Evolutionary conservation across 78 protist genomes (phyloP), one percentile per base, ranked within the genome.

Genomic region (Thecamonas trahens): DNA sequence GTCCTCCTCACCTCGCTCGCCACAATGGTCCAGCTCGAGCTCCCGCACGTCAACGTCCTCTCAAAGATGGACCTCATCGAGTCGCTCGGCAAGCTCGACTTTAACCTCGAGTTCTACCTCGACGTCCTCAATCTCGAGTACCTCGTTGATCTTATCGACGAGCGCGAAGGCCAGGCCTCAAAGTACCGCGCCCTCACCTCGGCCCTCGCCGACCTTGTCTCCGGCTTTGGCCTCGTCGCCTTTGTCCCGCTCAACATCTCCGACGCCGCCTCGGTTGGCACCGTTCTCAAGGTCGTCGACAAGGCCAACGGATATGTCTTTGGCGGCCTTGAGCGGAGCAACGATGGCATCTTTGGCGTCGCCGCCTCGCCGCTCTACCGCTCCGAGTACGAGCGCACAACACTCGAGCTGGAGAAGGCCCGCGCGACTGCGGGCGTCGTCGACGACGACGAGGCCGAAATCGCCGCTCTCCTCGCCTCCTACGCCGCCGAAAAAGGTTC

Each of bases 1-100:
- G 94, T 87, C 9, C 49, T 92, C 26, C 52, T 96, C 39, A 64
- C 94, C 35, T 83, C 93, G 18, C 82, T 96, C 1, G 45, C 82
- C 11, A 49, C 88, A 6, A 92, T 90, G 95, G 20, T 90, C 29
- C 80, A 89, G 71, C 45, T 96, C 26, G 93, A 82, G 34, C 66
- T 94, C 22, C 99, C 98, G 1, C 98, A 94, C 65, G 76, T 97
- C 18, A 97, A 96, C 67, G 81, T 97, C 26, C 76, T 97, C 17
- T 88, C 98, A 13, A 97, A 97, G 64, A 69, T 93, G 32, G 99
- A 97, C 57, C 59, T 95, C 18, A 20, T 96, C 6, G 84, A 85
- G 55, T 32, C 4, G 0, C 76, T 71, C 49, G 96, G 86, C 20
- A 67, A 76, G 31, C 67, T 72, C n/a, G 92, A 72, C 26, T 93